Evolutionary conservation across 2,329 filamentous ascomycete species (phyloP).

Genomic region (Elsinoe arachidis): DNA sequence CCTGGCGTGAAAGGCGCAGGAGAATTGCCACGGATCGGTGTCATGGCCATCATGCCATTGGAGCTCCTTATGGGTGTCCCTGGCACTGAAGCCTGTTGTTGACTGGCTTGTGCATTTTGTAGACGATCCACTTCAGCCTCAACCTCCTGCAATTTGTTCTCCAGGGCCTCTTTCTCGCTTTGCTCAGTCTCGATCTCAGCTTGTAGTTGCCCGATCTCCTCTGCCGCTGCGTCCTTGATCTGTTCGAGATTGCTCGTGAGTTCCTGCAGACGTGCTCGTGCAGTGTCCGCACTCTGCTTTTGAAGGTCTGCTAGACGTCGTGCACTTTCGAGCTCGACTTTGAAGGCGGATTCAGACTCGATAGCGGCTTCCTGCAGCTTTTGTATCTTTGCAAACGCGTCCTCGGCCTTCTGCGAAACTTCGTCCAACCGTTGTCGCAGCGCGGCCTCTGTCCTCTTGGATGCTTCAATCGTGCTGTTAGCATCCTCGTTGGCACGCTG

Average conservation of each 20-base stretch:
- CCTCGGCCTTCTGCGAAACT: slow-evolving; percentile 77
- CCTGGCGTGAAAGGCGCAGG: slow-evolving; percentile 39
- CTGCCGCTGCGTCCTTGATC: slow-evolving; percentile 58
- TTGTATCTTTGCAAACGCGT: slow-evolving; percentile 71
- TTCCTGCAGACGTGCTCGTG: slow-evolving; percentile 61
- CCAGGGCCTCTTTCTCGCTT: slow-evolving; percentile 52
- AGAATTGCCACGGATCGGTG: slow-evolving; percentile 14
- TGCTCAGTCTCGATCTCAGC: slow-evolving; percentile 45
- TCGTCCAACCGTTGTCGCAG: slow-evolving; percentile 75
- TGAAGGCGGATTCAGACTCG: slow-evolving; percentile 75
- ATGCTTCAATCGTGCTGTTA: slow-evolving; percentile 63
- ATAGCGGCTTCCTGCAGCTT: slow-evolving; percentile 76
- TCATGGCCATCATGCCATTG: slow-evolving; percentile 33
- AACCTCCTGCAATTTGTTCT: slow-evolving; percentile 55
- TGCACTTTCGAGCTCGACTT: slow-evolving; percentile 74
- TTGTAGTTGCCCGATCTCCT: slow-evolving; percentile 42
- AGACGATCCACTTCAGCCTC: slow-evolving; percentile 55
- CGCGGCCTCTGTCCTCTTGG: slow-evolving; percentile 70
- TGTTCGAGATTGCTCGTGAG: slow-evolving; percentile 56
- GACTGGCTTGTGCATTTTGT: slow-evolving; percentile 20
- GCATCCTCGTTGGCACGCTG: slow-evolving; percentile 84
- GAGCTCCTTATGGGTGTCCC: slow-evolving; percentile 46
- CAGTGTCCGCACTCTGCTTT: slow-evolving; percentile 64
- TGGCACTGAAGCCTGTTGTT: slow-evolving; percentile 25
- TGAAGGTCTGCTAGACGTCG: slow-evolving; percentile 75